Conservation (phyloP, 805 yeast genomes). For the Candida nonsorbophila region DNA sequence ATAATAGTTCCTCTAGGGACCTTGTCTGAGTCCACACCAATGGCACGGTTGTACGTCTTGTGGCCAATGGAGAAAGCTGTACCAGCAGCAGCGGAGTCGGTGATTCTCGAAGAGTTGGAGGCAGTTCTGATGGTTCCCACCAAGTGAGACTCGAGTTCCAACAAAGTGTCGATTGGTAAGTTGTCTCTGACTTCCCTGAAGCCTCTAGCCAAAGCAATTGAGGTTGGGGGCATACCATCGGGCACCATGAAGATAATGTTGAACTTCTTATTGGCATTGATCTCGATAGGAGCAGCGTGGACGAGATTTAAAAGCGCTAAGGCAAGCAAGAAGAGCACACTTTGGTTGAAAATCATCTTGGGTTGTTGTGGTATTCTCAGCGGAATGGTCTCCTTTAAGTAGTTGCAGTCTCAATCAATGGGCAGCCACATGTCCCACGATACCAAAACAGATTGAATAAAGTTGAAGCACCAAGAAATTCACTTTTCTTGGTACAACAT, state of each 20-base stretch:
- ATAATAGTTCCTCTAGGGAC: constrained; percentile 83
- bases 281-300: constrained; percentile 3
- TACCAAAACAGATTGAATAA: no score
- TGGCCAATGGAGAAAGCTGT: constrained; percentile 85
- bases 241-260: constrained; percentile 85
- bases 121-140: constrained; percentile 85
- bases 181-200: constrained; percentile 59
- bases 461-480: no score
- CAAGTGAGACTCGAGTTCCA: constrained; percentile 61
- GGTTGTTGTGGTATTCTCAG: no score
- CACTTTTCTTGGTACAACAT: no score
- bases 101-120: constrained; percentile 68
- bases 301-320: constrained; percentile 1
- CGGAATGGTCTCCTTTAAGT: no score
- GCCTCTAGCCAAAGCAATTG: constrained; percentile 72
- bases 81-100: constrained; percentile 98
- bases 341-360: constrained; percentile 1
- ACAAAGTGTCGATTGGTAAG: constrained; percentile 49
- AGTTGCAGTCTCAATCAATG: no score
- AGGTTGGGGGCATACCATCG: constrained; percentile 95
- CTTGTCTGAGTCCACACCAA: constrained; percentile 68
- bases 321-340: constrained; percentile 2
- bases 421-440: no score
- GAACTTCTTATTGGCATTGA: constrained; percentile 39
- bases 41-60: constrained; percentile 86